Percentiles rank a stretch among this genome's conserved stretches.
phyloP scores from a whole-genome alignment of 352 stramenopile species.

The Pythium monospermum region DNA sequence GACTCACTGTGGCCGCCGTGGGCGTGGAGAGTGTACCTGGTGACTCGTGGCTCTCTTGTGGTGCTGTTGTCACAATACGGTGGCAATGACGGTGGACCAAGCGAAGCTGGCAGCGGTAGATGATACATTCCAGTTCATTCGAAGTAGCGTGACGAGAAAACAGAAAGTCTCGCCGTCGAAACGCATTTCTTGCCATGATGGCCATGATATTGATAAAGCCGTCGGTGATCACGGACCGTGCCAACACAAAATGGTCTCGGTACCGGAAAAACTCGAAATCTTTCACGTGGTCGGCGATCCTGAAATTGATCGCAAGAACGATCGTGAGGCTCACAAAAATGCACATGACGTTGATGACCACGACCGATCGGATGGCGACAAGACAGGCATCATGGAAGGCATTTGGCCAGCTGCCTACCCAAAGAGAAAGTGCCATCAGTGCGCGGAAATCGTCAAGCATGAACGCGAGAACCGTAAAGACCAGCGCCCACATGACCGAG shows the following conservation, averaged over 20 bases:
- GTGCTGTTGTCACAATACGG: no score
- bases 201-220: slow-evolving; percentile 13
- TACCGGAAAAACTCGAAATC: slow-evolving; percentile 13
- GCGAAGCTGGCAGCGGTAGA: slow-evolving; percentile 14
- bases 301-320: slow-evolving; percentile 7
- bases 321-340: slow-evolving; percentile 10
- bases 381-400: slow-evolving; percentile 13
- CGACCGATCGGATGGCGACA: slow-evolving; percentile 11
- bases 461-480: slow-evolving; percentile 8
- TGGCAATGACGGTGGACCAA: slow-evolving; percentile 2
- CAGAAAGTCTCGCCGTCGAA: slow-evolving; percentile 10
- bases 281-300: slow-evolving; percentile 4
- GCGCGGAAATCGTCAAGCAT: slow-evolving; percentile 13
- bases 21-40: no score
- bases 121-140: slow-evolving; percentile 17
- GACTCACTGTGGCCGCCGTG: not conserved
- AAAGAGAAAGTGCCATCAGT: slow-evolving; percentile 1
- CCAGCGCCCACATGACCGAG: slow-evolving; percentile 5
- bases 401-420: slow-evolving; percentile 9
- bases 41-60: not conserved
- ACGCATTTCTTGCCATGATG: slow-evolving; percentile 16
- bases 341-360: slow-evolving; percentile 13
- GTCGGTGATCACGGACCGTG: slow-evolving; percentile 8
- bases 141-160: not conserved
- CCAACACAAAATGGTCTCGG: slow-evolving; percentile 2